A percentile compares a stretch with the other conserved stretches of the same genome.
phyloP scores from a whole-genome alignment of 2,329 filamentous ascomycete species.

The Didymella pinodella region DNA sequence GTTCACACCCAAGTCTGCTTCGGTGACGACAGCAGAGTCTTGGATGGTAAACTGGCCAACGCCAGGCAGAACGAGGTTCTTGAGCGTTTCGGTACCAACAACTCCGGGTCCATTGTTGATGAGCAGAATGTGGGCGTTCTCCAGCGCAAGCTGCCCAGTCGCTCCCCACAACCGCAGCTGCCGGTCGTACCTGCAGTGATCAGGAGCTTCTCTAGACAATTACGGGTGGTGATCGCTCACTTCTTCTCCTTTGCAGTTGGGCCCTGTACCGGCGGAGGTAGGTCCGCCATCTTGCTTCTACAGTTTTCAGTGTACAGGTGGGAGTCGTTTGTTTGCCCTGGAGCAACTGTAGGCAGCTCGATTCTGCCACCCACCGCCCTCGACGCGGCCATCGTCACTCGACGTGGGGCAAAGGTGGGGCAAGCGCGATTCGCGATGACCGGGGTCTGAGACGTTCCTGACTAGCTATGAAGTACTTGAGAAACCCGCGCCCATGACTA shows the following conservation, averaged over 20 bases:
- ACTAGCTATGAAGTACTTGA: background rate
- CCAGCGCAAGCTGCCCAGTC: conserved; percentile 86
- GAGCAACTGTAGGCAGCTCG: conserved; percentile 15
- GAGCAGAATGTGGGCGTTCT: conserved; percentile 89
- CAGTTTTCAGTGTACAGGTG: background rate
- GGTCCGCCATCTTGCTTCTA: conserved; percentile 42
- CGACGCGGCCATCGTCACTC: conserved; percentile 7
- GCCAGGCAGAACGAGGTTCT: conserved; percentile 94
- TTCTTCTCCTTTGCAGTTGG: conserved; percentile 62
- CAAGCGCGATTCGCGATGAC: background rate
- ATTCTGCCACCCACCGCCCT: conserved; percentile 22
- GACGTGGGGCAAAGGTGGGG: conserved; percentile 16
- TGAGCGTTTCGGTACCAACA: conserved; percentile 88
- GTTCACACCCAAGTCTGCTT: conserved; percentile 90
- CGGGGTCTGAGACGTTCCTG: background rate
- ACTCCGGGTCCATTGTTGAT: conserved; percentile 88
- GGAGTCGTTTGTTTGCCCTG: conserved; percentile 4
- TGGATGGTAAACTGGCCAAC: conserved; percentile 92
- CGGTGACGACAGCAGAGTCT: conserved; percentile 77
- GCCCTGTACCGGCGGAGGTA: conserved; percentile 52
- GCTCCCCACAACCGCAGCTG: conserved; percentile 96
- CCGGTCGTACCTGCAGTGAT: conserved; percentile 77
- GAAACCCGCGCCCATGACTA: background rate
- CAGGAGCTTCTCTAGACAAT: conserved; percentile 26
- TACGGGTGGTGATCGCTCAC: conserved; percentile 25